Evolutionary conservation across 257 asterid genomes (phyloP).

Genomic region (Paraleonurus japonicus): DNA sequence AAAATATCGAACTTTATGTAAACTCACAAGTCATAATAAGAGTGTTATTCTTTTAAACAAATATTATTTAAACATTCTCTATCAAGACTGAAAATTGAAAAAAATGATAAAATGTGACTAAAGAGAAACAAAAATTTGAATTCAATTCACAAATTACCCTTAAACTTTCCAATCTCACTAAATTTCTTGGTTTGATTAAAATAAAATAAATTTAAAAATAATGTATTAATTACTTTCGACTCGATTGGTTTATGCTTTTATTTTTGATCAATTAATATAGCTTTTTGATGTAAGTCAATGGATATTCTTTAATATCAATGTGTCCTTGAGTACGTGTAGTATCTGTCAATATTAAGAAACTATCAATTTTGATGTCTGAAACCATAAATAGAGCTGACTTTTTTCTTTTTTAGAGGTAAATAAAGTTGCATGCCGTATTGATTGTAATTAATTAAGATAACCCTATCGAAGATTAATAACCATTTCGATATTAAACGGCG

Average conservation of each 20-base stretch:
- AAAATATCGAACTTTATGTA: no score
- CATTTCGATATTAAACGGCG: not conserved
- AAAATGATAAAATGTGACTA: no score
- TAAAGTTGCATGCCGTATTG: not conserved
- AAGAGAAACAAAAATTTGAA: no score
- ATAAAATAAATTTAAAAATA: not conserved
- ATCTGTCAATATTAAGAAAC: conserved; percentile 14
- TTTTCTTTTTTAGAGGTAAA: not conserved
- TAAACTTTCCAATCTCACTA: not conserved
- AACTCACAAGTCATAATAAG: no score
- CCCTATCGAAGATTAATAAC: not conserved
- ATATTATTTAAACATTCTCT: no score
- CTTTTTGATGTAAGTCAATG: not conserved
- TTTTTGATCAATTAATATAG: not conserved
- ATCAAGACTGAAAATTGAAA: no score
- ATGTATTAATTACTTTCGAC: not conserved
- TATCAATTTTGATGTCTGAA: conserved; percentile 10
- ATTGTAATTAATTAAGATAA: not conserved
- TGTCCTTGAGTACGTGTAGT: conserved; percentile 16
- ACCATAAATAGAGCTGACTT: conserved; percentile 12
- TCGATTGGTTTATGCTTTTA: not conserved
- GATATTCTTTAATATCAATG: not conserved
- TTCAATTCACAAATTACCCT: no score
- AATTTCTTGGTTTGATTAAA: not conserved
- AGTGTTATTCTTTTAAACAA: no score